Conservation (phyloP, 805 yeast genomes). For the Candida sanyiensis region DNA sequence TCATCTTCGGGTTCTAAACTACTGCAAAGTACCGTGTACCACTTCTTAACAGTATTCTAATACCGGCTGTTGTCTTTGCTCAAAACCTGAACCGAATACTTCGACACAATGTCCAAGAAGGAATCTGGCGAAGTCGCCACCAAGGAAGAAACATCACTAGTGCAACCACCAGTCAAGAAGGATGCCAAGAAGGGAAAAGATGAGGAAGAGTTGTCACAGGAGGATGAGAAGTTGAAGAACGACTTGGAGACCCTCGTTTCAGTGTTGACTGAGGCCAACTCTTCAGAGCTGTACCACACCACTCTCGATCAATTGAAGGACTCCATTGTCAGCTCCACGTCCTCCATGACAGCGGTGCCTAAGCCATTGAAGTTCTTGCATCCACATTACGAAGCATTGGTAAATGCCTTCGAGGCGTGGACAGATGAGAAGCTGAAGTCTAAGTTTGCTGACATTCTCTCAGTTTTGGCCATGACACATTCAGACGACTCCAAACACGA, state of each 20-base stretch:
- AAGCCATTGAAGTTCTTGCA: constrained; percentile 94
- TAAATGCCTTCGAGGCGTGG: constrained; percentile 66
- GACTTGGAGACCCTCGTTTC: constrained; percentile 87
- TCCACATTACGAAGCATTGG: constrained; percentile 74
- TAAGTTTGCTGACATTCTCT: constrained; percentile 78
- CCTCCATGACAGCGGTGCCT: constrained; percentile 99
- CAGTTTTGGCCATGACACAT: constrained; percentile 93
- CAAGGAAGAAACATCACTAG: constrained; percentile 16
- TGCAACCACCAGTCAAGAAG: constrained; percentile 10
- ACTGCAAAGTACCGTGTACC: too few species aligned
- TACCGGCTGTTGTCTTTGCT: too few species aligned
- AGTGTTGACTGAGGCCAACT: constrained; percentile 53
- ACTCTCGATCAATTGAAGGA: constrained; percentile 69
- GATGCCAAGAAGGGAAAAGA: constrained; percentile 22
- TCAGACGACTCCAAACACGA: constrained; percentile 77
- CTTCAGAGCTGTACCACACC: constrained; percentile 39
- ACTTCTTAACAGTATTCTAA: too few species aligned
- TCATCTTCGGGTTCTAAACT: not conserved
- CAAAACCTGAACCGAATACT: not conserved
- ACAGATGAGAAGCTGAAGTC: constrained; percentile 40
- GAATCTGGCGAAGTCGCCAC: constrained; percentile 24
- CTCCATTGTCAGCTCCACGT: constrained; percentile 84
- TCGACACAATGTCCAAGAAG: constrained; percentile 13
- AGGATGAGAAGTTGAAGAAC: constrained; percentile 80
- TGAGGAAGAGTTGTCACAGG: constrained; percentile 89